A percentile compares a stretch with the other conserved stretches of the same genome.
These are phyloP conservation scores for Dactylis glomerata DNA, from an alignment of 176 grass and related monocot genomes.

Conservation along the genomic window DNA sequence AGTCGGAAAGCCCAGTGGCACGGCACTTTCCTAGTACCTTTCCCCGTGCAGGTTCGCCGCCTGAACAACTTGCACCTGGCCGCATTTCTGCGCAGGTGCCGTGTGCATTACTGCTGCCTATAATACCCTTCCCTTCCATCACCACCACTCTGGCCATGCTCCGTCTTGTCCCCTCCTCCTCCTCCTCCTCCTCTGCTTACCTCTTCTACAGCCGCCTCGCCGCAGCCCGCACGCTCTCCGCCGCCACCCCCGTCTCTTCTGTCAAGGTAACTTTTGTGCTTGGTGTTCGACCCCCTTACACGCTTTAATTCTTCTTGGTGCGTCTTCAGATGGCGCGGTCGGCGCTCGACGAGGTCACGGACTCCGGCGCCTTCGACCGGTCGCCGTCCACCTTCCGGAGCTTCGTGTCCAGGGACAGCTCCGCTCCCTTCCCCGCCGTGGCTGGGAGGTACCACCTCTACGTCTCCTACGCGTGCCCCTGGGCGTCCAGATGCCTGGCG, in stretches of 20 bases:
- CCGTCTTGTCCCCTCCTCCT: not conserved
- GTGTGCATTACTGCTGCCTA: not conserved
- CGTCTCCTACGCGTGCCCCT: constrained; percentile 94
- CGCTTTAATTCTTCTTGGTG: not conserved
- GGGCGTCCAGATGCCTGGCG: constrained; percentile 88
- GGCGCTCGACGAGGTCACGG: constrained; percentile 75
- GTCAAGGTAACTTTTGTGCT: not conserved
- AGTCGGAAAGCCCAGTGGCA: not conserved
- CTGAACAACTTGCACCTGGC: not conserved
- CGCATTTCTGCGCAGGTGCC: not conserved
- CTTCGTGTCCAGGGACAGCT: constrained; percentile 63
- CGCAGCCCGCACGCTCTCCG: not conserved
- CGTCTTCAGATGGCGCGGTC: constrained; percentile 64
- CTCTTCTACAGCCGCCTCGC: not conserved
- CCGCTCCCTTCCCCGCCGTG: constrained; percentile 65
- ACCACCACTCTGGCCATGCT: not conserved
- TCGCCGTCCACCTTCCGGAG: constrained; percentile 80
- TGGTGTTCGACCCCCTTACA: not conserved
- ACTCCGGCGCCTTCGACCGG: constrained; percentile 69
- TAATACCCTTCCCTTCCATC: not conserved
- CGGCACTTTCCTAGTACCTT: not conserved
- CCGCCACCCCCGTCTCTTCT: not conserved
- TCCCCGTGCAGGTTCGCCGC: not conserved
- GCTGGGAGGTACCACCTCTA: constrained; percentile 87
- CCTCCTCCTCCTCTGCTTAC: not conserved